These are phyloP conservation scores for Aspergillus calidoustus DNA, from an alignment of 2,329 filamentous ascomycete genomes.

Conservation along the genomic window DNA sequence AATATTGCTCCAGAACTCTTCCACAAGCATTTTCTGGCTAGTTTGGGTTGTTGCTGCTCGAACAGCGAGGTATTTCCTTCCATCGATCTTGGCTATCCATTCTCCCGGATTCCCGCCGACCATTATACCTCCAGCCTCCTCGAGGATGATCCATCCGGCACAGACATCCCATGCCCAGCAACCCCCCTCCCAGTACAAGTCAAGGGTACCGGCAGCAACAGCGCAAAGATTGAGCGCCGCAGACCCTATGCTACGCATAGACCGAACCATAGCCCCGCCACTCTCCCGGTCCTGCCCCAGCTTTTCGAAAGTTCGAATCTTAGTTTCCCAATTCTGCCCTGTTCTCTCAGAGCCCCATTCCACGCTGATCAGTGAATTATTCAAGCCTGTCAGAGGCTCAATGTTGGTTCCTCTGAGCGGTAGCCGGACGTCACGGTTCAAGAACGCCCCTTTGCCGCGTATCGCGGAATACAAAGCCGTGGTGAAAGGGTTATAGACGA, in stretches of 20 bases:
- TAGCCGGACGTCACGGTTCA: slow-evolving; percentile 45
- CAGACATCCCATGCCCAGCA: slow-evolving; percentile 71
- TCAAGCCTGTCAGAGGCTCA: slow-evolving; percentile 54
- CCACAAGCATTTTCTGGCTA: slow-evolving; percentile 46
- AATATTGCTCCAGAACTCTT: slow-evolving; percentile 49
- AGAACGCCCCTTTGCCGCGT: slow-evolving; percentile 58
- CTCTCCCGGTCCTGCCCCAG: slow-evolving; percentile 54
- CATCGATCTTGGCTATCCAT: slow-evolving; percentile 62
- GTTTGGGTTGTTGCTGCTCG: slow-evolving; percentile 35
- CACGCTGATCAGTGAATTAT: slow-evolving; percentile 58
- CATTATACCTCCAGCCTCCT: slow-evolving; percentile 63
- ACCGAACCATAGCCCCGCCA: slow-evolving; percentile 67
- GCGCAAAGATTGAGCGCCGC: slow-evolving; percentile 66
- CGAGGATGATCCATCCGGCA: slow-evolving; percentile 65
- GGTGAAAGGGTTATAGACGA: slow-evolving; percentile 66
- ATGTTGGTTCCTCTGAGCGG: slow-evolving; percentile 50
- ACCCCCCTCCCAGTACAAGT: slow-evolving; percentile 69
- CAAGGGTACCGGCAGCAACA: slow-evolving; percentile 61
- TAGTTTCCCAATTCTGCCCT: slow-evolving; percentile 62
- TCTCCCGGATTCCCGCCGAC: slow-evolving; percentile 63
- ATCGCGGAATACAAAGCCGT: slow-evolving; percentile 60
- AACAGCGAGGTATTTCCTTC: slow-evolving; percentile 57
- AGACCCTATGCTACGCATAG: slow-evolving; percentile 59
- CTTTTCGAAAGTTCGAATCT: slow-evolving; percentile 58
- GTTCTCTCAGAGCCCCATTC: slow-evolving; percentile 66